Conservation (phyloP, 1,139 yeast species). For the Candida sanyaensis region DNA sequence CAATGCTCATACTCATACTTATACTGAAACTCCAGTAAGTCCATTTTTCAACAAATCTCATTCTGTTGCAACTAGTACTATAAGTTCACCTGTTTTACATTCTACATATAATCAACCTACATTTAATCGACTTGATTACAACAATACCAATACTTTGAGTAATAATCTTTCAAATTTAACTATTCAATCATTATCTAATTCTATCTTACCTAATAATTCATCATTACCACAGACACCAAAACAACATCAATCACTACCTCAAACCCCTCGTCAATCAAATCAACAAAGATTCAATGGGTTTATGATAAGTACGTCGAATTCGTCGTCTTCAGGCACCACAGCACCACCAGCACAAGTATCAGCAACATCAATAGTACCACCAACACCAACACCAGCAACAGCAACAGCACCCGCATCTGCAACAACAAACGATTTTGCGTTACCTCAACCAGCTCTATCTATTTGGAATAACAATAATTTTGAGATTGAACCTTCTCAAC, state of each 20-base stretch:
- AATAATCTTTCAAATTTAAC: background rate
- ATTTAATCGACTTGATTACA: background rate
- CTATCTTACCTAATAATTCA: background rate
- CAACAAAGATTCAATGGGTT: slow-evolving; percentile 1
- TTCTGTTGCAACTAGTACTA: background rate
- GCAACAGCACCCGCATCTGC: background rate
- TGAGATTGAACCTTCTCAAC: background rate
- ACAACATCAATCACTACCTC: background rate
- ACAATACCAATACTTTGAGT: background rate
- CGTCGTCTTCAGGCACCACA: background rate
- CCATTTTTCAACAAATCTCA: slow-evolving; percentile 1
- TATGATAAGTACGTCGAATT: background rate
- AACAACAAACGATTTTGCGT: background rate
- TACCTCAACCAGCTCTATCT: background rate
- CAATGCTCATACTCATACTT: background rate
- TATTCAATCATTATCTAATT: background rate
- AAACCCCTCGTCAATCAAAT: background rate
- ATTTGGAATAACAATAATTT: slow-evolving; percentile 3
- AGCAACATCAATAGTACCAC: no score
- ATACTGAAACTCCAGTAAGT: slow-evolving; percentile 5
- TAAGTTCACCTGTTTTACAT: slow-evolving; percentile 5
- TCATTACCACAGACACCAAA: background rate
- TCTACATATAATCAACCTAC: background rate
- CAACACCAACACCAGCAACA: no score
- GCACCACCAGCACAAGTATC: no score